Base-by-base conservation (phyloP, 2,329 filamentous ascomycete species). In the Pyrenochaeta sp. region DNA sequence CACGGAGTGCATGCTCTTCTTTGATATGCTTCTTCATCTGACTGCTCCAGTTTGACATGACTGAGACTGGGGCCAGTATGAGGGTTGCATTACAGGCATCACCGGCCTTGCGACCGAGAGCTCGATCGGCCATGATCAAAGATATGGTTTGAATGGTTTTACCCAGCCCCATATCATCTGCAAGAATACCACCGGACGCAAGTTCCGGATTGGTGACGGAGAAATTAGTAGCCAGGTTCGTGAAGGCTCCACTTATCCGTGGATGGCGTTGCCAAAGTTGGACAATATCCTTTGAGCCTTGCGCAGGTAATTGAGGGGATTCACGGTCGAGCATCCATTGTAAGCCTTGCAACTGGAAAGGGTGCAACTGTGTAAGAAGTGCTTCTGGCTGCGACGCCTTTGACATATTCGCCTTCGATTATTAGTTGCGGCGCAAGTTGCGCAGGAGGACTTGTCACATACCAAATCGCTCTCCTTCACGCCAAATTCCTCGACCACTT, bases 151-250 rank as follows among this genome's bases (percentile, higher is more conserved):
- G 88, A 7, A 96, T 78, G 0, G 91, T 96, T 74, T 96, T 96
- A 17, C 91, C 91, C 4, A 96, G 73, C 3, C 91, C 91, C 92
- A 96, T 96, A 60, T 96, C 91, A 67, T 96, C 91, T 2, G 90
- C 90, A 7, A 96, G 78, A 35, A 96, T 91, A 21, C 91, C 91
- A 13, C 91, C 91, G 35, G 84, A 89, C 6, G 89, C 83, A 15
- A 96, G 77, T 1, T 74, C 69, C 0, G 90, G 90, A 1, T 79
- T 70, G 7, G 80, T 84, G 7, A 70, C 53, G 1, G 83, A 80
- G 64, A 85, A 92, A 38, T 85, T 85, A 0, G 85, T 93, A 46
- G 86, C 89, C 53, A 89, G 78, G 68, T 88, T 90, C 44, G 78
- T 81, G 58, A 84, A 89, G 18, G 66, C 65, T 39, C 68, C 72